A percentile compares a stretch with the other conserved stretches of the same genome.
These are phyloP conservation scores for Backusella macrospora DNA, from an alignment of 192 early-diverging fungal genomes.

Conservation along the genomic window DNA sequence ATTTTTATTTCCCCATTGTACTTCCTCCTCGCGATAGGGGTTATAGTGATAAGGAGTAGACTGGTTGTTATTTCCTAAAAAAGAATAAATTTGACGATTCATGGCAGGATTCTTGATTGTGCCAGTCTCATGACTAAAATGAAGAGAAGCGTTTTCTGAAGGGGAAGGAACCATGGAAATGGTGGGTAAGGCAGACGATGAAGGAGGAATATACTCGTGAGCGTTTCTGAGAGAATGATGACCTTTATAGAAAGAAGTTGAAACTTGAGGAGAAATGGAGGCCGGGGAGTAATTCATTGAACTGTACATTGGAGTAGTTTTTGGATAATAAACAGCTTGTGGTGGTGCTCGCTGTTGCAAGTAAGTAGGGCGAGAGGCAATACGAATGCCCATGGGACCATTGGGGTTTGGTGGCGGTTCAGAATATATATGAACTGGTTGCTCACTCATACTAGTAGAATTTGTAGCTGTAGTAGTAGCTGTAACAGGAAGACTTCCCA, in stretches of 20 bases:
- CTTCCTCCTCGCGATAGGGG: neutral
- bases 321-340: neutral
- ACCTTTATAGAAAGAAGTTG: neutral
- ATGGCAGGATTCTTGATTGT: neutral
- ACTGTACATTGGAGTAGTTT: neutral
- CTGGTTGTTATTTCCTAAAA: neutral
- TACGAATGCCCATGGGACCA: neutral
- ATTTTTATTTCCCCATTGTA: constrained; percentile 1
- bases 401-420: neutral
- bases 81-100: neutral
- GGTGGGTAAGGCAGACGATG: neutral
- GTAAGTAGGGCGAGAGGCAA: neutral
- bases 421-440: neutral
- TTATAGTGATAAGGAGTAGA: neutral
- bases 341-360: neutral
- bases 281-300: neutral
- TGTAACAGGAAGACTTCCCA: neutral
- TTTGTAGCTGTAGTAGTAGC: neutral
- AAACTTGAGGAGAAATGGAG: neutral
- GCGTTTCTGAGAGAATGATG: neutral
- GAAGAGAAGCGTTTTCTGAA: neutral
- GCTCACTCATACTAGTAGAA: neutral
- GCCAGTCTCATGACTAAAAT: neutral
- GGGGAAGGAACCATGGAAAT: neutral
- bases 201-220: neutral